phyloP scores from a whole-genome alignment of 2,329 filamentous ascomycete genomes.

The Fusarium circinatum region DNA sequence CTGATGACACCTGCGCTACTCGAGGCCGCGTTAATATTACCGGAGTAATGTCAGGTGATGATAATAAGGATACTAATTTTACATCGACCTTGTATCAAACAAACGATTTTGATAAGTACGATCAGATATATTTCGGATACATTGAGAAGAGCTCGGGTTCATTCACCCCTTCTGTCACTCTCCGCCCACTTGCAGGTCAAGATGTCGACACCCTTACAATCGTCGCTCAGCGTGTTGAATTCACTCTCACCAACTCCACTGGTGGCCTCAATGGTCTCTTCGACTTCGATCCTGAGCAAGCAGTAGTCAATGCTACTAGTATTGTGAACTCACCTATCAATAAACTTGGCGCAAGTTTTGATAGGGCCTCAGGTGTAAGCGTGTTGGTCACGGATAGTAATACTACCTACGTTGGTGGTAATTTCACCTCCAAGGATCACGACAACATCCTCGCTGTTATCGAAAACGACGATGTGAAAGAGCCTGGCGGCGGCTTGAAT shows the following conservation, averaged over 20 bases:
- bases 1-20: slow-evolving; percentile 78
- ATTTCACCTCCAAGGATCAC: slow-evolving; percentile 76
- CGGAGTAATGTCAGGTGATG: slow-evolving; percentile 69
- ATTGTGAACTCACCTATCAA: slow-evolving; percentile 80
- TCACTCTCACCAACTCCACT: slow-evolving; percentile 77
- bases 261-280: slow-evolving; percentile 90
- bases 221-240: slow-evolving; percentile 90
- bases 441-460: slow-evolving; percentile 82
- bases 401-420: slow-evolving; percentile 81
- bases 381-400: slow-evolving; percentile 73
- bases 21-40: slow-evolving; percentile 87
- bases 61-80: slow-evolving; percentile 57
- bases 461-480: slow-evolving; percentile 68
- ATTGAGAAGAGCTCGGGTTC: slow-evolving; percentile 78
- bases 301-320: slow-evolving; percentile 66
- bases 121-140: slow-evolving; percentile 86
- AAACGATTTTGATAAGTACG: slow-evolving; percentile 97
- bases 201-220: slow-evolving; percentile 72
- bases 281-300: slow-evolving; percentile 77
- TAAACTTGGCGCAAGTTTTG: slow-evolving; percentile 76
- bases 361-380: slow-evolving; percentile 73
- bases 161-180: slow-evolving; percentile 84
- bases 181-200: slow-evolving; percentile 76
- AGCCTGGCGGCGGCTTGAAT: slow-evolving; percentile 80
- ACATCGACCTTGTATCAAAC: slow-evolving; percentile 82